A percentile compares a stretch with the other conserved stretches of the same genome.
Evolutionary conservation across 768 basidiomycete genomes (phyloP).

Genomic region (Flagelloscypha sp.): DNA sequence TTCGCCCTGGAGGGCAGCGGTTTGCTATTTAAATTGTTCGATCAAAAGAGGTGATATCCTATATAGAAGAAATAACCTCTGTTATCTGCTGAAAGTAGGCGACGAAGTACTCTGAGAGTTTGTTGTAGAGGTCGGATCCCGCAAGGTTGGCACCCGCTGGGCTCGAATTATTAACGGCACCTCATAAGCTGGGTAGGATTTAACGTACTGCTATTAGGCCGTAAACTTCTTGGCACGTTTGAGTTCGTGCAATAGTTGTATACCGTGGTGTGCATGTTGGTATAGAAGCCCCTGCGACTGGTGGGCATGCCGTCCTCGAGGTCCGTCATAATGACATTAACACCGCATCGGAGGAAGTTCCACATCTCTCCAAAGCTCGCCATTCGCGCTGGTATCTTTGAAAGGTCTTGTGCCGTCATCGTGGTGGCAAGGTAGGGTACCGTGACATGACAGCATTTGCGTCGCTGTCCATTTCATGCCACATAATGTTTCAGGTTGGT

Average conservation of each 20-base stretch:
- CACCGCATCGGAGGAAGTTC: too few species aligned
- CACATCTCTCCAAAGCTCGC: too few species aligned
- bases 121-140: conserved; percentile 72
- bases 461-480: too few species aligned
- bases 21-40: conserved; percentile 31
- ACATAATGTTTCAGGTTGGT: too few species aligned
- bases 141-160: conserved; percentile 67
- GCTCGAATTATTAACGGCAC: too few species aligned
- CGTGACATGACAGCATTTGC: too few species aligned
- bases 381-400: too few species aligned
- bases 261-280: conserved; percentile 64
- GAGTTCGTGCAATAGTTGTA: conserved; percentile 74
- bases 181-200: too few species aligned
- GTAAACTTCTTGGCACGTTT: conserved; percentile 45
- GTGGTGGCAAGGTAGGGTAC: too few species aligned
- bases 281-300: too few species aligned
- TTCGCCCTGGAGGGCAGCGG: conserved; percentile 56
- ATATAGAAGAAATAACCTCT: conserved; percentile 32
- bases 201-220: conserved; percentile 35
- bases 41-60: conserved; percentile 5
- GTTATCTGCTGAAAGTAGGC: conserved; percentile 49
- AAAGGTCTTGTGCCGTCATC: too few species aligned
- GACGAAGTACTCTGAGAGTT: conserved; percentile 59
- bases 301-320: conserved; percentile 53
- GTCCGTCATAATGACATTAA: conserved; percentile 58